Evolutionary conservation across 805 yeast genomes (phyloP).

Genomic region (Tetrapisispora nanseiensis): DNA sequence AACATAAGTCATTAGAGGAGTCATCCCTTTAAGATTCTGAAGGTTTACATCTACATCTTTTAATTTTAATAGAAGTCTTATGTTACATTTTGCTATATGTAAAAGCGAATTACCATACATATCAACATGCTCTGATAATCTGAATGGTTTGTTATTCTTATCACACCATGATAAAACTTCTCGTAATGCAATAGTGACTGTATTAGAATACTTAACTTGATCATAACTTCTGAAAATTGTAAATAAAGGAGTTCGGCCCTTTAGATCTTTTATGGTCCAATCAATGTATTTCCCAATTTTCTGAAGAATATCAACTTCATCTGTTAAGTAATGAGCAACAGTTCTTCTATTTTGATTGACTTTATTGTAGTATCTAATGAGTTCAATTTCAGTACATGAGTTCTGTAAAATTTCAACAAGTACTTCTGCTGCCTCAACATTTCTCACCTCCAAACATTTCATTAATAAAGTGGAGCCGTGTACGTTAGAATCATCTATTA

Average conservation of each 20-base stretch:
- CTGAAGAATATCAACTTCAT: slow-evolving; percentile 41
- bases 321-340: slow-evolving; percentile 65
- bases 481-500: slow-evolving; percentile 52
- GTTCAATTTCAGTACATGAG: slow-evolving; percentile 39
- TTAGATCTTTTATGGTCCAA: slow-evolving; percentile 59
- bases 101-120: slow-evolving; percentile 62
- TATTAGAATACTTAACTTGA: slow-evolving; percentile 46
- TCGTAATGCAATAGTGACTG: slow-evolving; percentile 39
- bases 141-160: slow-evolving; percentile 25
- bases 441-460: slow-evolving; percentile 50
- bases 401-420: slow-evolving; percentile 37
- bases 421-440: slow-evolving; percentile 36
- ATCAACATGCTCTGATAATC: slow-evolving; percentile 60
- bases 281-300: slow-evolving; percentile 49
- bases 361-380: slow-evolving; percentile 38
- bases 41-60: slow-evolving; percentile 45
- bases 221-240: slow-evolving; percentile 74
- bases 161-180: slow-evolving; percentile 38
- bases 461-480: slow-evolving; percentile 48
- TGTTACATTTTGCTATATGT: slow-evolving; percentile 53
- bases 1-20: slow-evolving; percentile 65
- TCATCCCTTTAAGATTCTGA: slow-evolving; percentile 44
- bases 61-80: slow-evolving; percentile 33
- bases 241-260: slow-evolving; percentile 73
- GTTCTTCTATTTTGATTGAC: slow-evolving; percentile 47